A percentile compares a stretch with the other conserved stretches of the same genome.
These are phyloP conservation scores for Paraurostyla sp. DNA, from an alignment of 73 alveolate species.

Conservation along the genomic window DNA sequence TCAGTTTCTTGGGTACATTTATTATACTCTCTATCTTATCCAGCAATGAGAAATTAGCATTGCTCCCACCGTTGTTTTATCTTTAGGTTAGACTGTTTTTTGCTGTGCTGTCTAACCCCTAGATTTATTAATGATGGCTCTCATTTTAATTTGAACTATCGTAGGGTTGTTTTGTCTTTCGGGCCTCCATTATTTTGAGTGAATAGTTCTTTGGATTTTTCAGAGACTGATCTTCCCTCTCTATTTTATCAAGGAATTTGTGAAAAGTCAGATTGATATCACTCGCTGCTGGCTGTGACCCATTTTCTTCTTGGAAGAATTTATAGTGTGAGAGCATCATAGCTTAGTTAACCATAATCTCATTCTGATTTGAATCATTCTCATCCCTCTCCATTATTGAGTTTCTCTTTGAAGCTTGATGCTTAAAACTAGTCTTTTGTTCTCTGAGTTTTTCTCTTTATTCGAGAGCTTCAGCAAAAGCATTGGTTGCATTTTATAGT, in stretches of 20 bases:
- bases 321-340: slow-evolving; percentile 38
- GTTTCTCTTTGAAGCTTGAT: background rate
- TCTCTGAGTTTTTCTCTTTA: background rate
- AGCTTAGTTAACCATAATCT: background rate
- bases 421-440: background rate
- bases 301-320: slow-evolving; percentile 22
- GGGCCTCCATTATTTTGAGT: slow-evolving; percentile 49
- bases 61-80: slow-evolving; percentile 1
- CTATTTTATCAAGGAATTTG: slow-evolving; percentile 27
- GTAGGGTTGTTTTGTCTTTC: slow-evolving; percentile 6
- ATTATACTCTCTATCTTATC: slow-evolving; percentile 41
- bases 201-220: slow-evolving; percentile 47
- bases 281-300: background rate
- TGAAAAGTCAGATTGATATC: background rate
- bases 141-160: background rate
- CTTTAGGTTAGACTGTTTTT: background rate
- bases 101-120: background rate
- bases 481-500: slow-evolving; percentile 31
- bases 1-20: slow-evolving; percentile 25
- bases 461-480: slow-evolving; percentile 7
- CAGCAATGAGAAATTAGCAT: slow-evolving; percentile 7
- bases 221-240: slow-evolving; percentile 6
- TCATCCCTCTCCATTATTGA: background rate
- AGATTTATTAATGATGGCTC: background rate
- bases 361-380: background rate